phyloP scores from a whole-genome alignment of 176 grass and related monocot genomes.

The Coix lacrymajobi region DNA sequence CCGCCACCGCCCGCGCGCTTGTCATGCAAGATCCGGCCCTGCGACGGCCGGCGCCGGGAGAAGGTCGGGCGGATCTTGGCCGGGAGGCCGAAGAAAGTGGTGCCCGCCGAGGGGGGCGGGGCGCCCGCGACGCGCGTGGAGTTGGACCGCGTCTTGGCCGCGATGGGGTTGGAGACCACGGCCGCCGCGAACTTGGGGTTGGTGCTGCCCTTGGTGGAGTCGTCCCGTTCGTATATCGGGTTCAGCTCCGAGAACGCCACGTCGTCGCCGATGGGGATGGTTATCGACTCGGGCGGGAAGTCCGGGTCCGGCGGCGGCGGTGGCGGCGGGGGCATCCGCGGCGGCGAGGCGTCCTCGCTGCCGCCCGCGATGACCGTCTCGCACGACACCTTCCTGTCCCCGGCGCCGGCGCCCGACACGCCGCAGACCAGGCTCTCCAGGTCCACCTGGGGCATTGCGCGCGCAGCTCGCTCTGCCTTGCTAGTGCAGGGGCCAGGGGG shows the following conservation, averaged over 20 bases:
- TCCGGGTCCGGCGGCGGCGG: conserved; percentile 48
- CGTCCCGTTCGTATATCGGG: conserved; percentile 86
- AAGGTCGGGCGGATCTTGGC: conserved; percentile 50
- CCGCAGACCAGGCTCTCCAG: conserved; percentile 50
- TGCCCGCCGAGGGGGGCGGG: conserved; percentile 29
- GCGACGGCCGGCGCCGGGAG: conserved; percentile 47
- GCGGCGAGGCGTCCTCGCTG: conserved; percentile 21
- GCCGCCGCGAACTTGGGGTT: conserved; percentile 62
- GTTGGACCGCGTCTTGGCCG: conserved; percentile 59
- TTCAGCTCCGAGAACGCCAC: conserved; percentile 58
- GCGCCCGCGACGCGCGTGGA: conserved; percentile 40
- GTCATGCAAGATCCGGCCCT: conserved; percentile 62
- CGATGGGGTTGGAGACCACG: conserved; percentile 41
- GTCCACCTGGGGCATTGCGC: conserved; percentile 48
- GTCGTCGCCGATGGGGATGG: conserved; percentile 61
- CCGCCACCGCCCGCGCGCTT: conserved; percentile 26
- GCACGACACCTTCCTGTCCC: conserved; percentile 63
- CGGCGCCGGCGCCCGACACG: conserved; percentile 27
- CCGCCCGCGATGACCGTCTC: conserved; percentile 42
- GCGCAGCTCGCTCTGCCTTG: not conserved
- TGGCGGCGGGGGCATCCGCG: conserved; percentile 4
- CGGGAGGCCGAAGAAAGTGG: conserved; percentile 66
- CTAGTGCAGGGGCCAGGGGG: not conserved
- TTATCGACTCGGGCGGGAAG: conserved; percentile 73
- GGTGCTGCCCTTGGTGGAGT: conserved; percentile 88